Base-by-base conservation (phyloP, 345 rosid genomes). In the Odontarrhena argentea region DNA sequence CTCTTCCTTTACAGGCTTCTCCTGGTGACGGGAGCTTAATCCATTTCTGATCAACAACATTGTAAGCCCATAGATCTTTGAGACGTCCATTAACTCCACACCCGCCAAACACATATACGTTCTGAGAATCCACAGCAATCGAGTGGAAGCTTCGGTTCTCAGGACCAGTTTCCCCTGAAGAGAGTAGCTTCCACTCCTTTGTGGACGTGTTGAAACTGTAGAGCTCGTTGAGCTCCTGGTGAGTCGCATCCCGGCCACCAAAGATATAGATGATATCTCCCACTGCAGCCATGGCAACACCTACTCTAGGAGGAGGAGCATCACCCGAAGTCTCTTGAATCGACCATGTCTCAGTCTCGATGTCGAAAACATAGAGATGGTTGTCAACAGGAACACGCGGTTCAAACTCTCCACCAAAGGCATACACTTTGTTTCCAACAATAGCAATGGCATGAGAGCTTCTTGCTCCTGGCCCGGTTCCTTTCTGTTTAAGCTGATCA, bases 331-430 rank as follows among this genome's bases (percentile, higher is more conserved):
- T 83, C 9, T 74, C 73, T 0, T 82, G 85, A 50, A 85, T 60
- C 0, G 93, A 82, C 98, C 96, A 89, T 10, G 91, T 76, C 42
- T 53, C 56, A 62, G 78, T 74, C 57, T 73, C 18, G 48, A 92
- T 86, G 71, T 92, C 90, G 34, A 89, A 87, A 35, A 82, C 82
- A 22, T 89, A 71, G 63, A 92, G 85, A 2, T 80, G 61, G 87
- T 89, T 89, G 82, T 92, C 97, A 0, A 92, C 96, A 0, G 98
- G 97, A 67, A 87, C 94, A 40, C 97, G 91, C 0, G 97, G 98
- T 12, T 72, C 38, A 63, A 83, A 85, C 69, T 92, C 97, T 4
- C 98, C 97, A 3, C 97, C 97, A 10, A 92, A 87, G 30, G 86
- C 86, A 12, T 89, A 92, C 40, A 82, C 82, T 73, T 81, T 86